Percentiles rank a stretch among this genome's conserved stretches.
Evolutionary conservation across 1,284 basidiomycete species (phyloP).

Genomic region (Sporisorium scitamineum): DNA sequence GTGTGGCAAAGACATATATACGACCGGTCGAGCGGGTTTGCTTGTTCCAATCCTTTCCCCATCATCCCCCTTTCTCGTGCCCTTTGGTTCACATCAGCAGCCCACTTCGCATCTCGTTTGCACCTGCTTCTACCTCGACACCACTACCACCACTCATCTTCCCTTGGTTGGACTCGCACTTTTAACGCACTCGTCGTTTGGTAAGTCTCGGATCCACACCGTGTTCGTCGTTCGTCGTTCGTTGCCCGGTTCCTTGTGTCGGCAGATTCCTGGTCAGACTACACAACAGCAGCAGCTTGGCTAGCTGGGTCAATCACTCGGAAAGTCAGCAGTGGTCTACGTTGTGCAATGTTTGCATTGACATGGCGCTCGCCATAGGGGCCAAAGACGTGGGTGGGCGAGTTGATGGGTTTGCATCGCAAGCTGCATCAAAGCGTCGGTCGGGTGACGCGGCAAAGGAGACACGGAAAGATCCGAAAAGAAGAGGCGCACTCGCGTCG

Average conservation of each 20-base stretch:
- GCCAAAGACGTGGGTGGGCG: neutral
- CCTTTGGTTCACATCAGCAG: neutral
- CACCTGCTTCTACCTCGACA: conserved; percentile 8
- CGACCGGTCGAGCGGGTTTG: neutral
- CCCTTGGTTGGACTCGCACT: neutral
- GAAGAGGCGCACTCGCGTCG: conserved; percentile 2
- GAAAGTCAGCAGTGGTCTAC: neutral
- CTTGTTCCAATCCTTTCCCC: conserved; percentile 8
- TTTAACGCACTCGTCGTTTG: conserved; percentile 3
- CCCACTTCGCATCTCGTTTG: conserved; percentile 6
- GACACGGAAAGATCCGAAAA: conserved; percentile 29
- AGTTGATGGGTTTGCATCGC: neutral
- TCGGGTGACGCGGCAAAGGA: neutral
- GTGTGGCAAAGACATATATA: conserved; percentile 49
- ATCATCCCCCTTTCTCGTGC: conserved; percentile 6
- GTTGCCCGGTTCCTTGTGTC: neutral
- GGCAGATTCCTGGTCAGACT: neutral
- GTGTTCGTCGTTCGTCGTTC: neutral
- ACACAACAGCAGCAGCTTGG: neutral
- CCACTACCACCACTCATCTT: conserved; percentile 26
- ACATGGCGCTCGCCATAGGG: too few species aligned
- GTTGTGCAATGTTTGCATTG: neutral
- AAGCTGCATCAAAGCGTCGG: neutral
- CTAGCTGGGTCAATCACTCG: neutral
- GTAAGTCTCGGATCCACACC: conserved; percentile 17